Evolutionary conservation across 2,329 filamentous ascomycete genomes (phyloP).

Genomic region (Stylonectria norvegica): DNA sequence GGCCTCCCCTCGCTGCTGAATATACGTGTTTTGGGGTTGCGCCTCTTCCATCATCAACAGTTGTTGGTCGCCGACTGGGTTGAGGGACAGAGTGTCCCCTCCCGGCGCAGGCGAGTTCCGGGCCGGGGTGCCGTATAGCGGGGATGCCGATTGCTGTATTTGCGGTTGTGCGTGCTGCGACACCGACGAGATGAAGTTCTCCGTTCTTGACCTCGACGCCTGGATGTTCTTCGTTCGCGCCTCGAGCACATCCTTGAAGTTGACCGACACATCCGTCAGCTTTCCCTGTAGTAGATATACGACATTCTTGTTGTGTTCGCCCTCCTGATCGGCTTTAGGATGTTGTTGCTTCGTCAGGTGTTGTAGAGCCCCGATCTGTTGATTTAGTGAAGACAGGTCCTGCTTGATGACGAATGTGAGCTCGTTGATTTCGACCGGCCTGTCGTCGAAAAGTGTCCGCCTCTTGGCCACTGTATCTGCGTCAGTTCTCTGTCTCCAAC

Average conservation of each 20-base stretch:
- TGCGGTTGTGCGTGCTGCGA: slow-evolving; percentile 70
- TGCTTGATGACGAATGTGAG: slow-evolving; percentile 98
- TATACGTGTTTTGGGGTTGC: slow-evolving; percentile 80
- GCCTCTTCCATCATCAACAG: slow-evolving; percentile 92
- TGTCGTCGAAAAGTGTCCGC: slow-evolving; percentile 95
- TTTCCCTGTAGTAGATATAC: slow-evolving; percentile 88
- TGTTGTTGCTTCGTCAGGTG: slow-evolving; percentile 73
- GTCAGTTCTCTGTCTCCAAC: slow-evolving; percentile 9
- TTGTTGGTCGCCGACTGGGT: slow-evolving; percentile 78
- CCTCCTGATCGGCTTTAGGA: slow-evolving; percentile 72
- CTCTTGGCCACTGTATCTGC: slow-evolving; percentile 71
- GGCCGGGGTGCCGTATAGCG: slow-evolving; percentile 77
- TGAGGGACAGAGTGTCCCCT: slow-evolving; percentile 76
- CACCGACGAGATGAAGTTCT: slow-evolving; percentile 93
- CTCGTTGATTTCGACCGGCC: slow-evolving; percentile 94
- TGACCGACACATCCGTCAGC: slow-evolving; percentile 85
- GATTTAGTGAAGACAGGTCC: slow-evolving; percentile 78
- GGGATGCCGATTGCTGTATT: slow-evolving; percentile 73
- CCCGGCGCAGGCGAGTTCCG: slow-evolving; percentile 64
- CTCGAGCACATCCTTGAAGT: slow-evolving; percentile 97
- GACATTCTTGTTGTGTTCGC: slow-evolving; percentile 97
- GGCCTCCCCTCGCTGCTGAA: slow-evolving; percentile 88
- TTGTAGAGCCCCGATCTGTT: slow-evolving; percentile 83
- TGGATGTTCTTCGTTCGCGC: slow-evolving; percentile 97
- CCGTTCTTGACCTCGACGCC: slow-evolving; percentile 83